Percentiles rank a stretch among this genome's conserved stretches.
phyloP scores from a whole-genome alignment of 192 early-diverging fungal genomes.

The Podila epicladia region DNA sequence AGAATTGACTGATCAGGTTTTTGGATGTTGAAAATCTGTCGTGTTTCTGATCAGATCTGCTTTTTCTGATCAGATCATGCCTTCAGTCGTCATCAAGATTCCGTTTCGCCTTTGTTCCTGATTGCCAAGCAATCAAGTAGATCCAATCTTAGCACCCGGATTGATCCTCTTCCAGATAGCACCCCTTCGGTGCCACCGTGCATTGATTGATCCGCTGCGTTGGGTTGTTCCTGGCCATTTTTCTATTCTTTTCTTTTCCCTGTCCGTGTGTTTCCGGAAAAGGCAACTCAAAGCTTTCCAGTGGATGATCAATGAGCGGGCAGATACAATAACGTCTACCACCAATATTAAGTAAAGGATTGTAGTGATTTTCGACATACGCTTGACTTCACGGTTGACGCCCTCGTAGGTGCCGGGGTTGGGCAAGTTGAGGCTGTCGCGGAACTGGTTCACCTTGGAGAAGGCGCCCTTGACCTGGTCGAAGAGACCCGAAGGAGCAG shows the following conservation, averaged over 20 bases:
- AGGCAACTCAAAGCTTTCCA: no score
- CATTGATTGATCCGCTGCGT: neutral
- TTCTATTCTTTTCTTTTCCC: neutral
- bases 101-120: no score
- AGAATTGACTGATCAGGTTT: neutral
- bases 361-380: conserved; percentile 52
- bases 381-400: conserved; percentile 82
- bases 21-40: no score
- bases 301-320: neutral
- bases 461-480: conserved; percentile 37
- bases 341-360: neutral
- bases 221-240: conserved; percentile 3
- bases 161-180: neutral
- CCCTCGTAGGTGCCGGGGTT: conserved; percentile 86
- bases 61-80: neutral
- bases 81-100: no score
- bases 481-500: conserved; percentile 31
- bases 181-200: neutral
- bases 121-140: conserved; percentile 4
- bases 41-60: conserved; percentile 11
- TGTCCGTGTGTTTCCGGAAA: neutral
- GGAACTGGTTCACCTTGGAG: conserved; percentile 39
- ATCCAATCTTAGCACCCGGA: neutral
- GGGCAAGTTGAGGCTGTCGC: conserved; percentile 66
- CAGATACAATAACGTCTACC: neutral